Base-by-base conservation (phyloP, 2,329 filamentous ascomycete species). In the Diaporthe citri region DNA sequence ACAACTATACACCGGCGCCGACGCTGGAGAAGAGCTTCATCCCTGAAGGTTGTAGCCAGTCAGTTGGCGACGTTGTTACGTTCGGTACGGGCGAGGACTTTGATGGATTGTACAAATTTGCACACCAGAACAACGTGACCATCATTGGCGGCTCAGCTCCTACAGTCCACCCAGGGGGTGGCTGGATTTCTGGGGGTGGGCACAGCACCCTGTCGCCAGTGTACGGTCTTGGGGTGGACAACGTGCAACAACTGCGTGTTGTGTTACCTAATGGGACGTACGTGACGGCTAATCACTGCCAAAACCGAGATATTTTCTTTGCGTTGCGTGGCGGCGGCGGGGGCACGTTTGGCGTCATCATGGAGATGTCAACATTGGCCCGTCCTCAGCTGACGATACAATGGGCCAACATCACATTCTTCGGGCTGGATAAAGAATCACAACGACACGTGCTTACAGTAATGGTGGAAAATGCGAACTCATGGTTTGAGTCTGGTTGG, bases 271-370 rank as follows among this genome's bases (percentile, higher is more conserved):
- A 85, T 64, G 87, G 87, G 6, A 75, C 80, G 4, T 80, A 85
- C 46, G 76, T 87, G 20, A 84, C 84, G 52, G 85, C 83, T 28
- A 85, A 81, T 25, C 79, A 80, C 41, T 82, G 80, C 25, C 76
- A 83, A 56, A 85, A 89, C 74, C 41, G 82, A 1, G 87, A 89
- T 56, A 80, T 89, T 3, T 89, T 86, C 81, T 88, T 85, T 85
- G 87, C 87, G 5, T 81, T 88, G 36, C 81, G 84, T 22, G 87
- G 87, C 22, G 87, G 83, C 2, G 86, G 85, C 25, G 80, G 80
- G 8, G 43, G 71, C 56, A 84, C 82, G 36, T 84, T 81, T 69
- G 82, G 81, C 41, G 79, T 84, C 8, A 81, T 83, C 20, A 78
- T 52, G 51, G 51, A 52, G 51, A 52, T 52, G 51, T 52, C 51